Evolutionary conservation across 257 asterid species (phyloP).

Genomic region (Forsythia suspensa): DNA sequence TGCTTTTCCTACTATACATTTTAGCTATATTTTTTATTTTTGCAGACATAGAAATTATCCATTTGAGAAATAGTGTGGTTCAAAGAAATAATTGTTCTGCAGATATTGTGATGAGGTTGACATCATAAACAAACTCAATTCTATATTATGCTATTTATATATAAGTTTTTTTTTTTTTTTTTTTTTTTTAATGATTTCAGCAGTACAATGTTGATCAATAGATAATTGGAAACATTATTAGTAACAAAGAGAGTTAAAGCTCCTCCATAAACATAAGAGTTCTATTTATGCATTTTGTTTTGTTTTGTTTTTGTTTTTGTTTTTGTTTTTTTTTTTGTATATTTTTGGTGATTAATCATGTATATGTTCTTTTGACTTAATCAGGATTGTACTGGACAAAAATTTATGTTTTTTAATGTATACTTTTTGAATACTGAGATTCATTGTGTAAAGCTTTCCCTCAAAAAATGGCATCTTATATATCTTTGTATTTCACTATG

Average conservation of each 20-base stretch:
- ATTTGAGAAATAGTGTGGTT: neutral
- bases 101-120: neutral
- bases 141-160: neutral
- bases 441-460: too few species aligned
- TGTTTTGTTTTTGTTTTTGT: too few species aligned
- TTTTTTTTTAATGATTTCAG: neutral
- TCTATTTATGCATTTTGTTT: neutral
- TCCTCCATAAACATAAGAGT: neutral
- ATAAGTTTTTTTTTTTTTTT: too few species aligned
- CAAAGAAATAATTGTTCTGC: neutral
- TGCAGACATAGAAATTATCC: neutral
- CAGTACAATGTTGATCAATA: neutral
- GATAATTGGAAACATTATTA: neutral
- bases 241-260: neutral
- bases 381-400: too few species aligned
- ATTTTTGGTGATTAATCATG: too few species aligned
- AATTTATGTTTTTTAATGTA: too few species aligned
- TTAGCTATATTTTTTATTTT: too few species aligned
- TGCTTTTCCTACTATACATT: neutral
- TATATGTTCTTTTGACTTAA: too few species aligned
- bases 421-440: too few species aligned
- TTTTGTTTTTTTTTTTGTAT: too few species aligned
- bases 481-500: too few species aligned
- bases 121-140: neutral
- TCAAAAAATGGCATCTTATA: too few species aligned